These are phyloP conservation scores for Entelexis sorbosivorans DNA, from an alignment of 1,139 yeast species.

Conservation along the genomic window DNA sequence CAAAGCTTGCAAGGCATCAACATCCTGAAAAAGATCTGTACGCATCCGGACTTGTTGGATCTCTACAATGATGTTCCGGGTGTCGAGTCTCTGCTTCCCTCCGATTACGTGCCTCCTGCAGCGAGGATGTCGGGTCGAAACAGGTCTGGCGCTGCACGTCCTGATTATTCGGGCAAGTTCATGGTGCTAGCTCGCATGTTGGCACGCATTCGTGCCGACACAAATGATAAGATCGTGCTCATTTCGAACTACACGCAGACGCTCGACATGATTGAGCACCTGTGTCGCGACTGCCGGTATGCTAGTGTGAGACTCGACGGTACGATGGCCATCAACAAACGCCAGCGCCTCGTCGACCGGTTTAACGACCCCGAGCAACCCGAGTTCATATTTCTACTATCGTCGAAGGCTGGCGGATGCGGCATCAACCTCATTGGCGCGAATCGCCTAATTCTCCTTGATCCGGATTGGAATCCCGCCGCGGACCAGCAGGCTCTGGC, in stretches of 20 bases:
- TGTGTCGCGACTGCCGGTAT: conserved; percentile 66
- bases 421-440: conserved; percentile 97
- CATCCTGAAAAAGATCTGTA: conserved; percentile 74
- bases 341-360: conserved; percentile 83
- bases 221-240: conserved; percentile 86
- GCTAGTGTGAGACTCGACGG: conserved; percentile 87
- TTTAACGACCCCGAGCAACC: conserved; percentile 85
- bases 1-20: conserved; percentile 91
- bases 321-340: conserved; percentile 77
- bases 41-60: conserved; percentile 77
- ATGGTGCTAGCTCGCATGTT: conserved; percentile 58
- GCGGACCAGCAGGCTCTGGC: conserved; percentile 97
- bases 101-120: conserved; percentile 46
- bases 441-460: conserved; percentile 73
- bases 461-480: conserved; percentile 99
- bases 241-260: conserved; percentile 94
- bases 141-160: conserved; percentile 46
- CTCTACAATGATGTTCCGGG: conserved; percentile 45
- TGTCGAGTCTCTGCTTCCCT: conserved; percentile 56
- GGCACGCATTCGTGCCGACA: conserved; percentile 59
- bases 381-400: conserved; percentile 76
- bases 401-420: conserved; percentile 98
- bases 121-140: conserved; percentile 37
- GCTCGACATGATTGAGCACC: conserved; percentile 71
- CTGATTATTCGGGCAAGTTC: conserved; percentile 49